These are phyloP conservation scores for Aethionema arabicum DNA, from an alignment of 345 rosid genomes.

Conservation along the genomic window DNA sequence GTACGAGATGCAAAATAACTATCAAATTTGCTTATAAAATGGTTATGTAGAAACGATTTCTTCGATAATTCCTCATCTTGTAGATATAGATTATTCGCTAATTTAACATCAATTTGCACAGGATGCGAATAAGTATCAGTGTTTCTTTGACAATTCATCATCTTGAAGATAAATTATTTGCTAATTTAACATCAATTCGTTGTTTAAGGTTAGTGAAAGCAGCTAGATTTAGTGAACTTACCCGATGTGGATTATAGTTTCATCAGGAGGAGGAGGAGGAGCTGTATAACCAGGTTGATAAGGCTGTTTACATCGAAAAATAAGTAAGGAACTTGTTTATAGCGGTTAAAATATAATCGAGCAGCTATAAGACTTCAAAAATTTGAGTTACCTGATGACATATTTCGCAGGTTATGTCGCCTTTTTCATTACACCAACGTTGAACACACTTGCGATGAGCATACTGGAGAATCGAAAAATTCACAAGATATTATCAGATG, in stretches of 20 bases:
- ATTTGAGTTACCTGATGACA: constrained; percentile 75
- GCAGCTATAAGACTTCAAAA: constrained; percentile 2
- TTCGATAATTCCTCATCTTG: background rate
- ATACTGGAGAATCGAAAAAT: constrained; percentile 18
- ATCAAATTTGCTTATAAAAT: background rate
- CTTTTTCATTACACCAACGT: constrained; percentile 96
- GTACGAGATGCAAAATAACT: background rate
- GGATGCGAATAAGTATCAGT: background rate
- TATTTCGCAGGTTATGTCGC: constrained; percentile 87
- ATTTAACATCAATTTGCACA: background rate
- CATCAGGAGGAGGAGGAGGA: constrained; percentile 64
- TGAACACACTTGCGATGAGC: constrained; percentile 82
- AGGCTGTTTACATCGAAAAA: constrained; percentile 42
- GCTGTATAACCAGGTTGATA: constrained; percentile 89
- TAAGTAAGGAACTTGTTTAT: background rate
- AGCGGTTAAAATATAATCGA: background rate
- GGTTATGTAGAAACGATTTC: background rate
- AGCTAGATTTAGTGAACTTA: constrained; percentile 35
- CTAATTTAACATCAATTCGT: background rate
- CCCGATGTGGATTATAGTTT: constrained; percentile 80
- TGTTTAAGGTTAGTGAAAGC: background rate
- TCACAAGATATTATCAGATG: background rate
- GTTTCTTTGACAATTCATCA: background rate
- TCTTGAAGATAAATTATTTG: background rate
- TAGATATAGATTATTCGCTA: background rate